These are phyloP conservation scores for Macrolepiota dolichaula DNA, from an alignment of 768 basidiomycete species.

Conservation along the genomic window DNA sequence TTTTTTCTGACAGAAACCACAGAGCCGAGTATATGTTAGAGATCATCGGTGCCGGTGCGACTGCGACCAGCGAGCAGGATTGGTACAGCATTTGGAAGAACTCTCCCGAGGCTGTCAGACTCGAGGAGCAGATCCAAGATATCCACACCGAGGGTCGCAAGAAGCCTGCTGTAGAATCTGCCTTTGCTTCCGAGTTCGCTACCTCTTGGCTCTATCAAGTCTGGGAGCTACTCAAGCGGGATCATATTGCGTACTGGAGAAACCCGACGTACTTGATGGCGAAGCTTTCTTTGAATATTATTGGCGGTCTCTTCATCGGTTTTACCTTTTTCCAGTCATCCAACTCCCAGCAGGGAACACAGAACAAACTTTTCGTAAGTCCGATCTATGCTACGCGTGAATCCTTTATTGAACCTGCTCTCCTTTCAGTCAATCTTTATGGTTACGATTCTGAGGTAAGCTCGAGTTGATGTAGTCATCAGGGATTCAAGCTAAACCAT, in stretches of 20 bases:
- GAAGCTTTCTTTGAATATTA: conserved; percentile 52
- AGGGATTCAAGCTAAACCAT: conserved; percentile 1
- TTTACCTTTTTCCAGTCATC: conserved; percentile 63
- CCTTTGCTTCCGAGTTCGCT: conserved; percentile 44
- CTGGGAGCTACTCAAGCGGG: conserved; percentile 40
- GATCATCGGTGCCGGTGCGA: conserved; percentile 73
- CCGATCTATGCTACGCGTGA: conserved; percentile 10
- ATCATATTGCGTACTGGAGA: conserved; percentile 47
- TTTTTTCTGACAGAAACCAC: background rate
- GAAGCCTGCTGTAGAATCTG: conserved; percentile 31
- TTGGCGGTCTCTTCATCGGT: conserved; percentile 54
- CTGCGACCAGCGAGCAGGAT: conserved; percentile 47
- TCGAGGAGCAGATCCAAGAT: conserved; percentile 36
- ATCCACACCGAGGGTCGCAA: conserved; percentile 49
- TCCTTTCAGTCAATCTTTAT: conserved; percentile 48
- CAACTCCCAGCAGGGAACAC: conserved; percentile 51
- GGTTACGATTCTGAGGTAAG: conserved; percentile 41
- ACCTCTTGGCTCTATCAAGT: conserved; percentile 52
- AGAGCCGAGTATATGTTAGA: conserved; percentile 67
- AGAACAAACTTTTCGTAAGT: conserved; percentile 65
- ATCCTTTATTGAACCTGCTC: background rate
- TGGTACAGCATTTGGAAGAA: conserved; percentile 60
- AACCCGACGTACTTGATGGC: conserved; percentile 58
- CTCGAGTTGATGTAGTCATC: background rate
- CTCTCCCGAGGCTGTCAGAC: conserved; percentile 38